Conservation (phyloP, 1,284 basidiomycete species). For the Apiotrichum montevideense region DNA sequence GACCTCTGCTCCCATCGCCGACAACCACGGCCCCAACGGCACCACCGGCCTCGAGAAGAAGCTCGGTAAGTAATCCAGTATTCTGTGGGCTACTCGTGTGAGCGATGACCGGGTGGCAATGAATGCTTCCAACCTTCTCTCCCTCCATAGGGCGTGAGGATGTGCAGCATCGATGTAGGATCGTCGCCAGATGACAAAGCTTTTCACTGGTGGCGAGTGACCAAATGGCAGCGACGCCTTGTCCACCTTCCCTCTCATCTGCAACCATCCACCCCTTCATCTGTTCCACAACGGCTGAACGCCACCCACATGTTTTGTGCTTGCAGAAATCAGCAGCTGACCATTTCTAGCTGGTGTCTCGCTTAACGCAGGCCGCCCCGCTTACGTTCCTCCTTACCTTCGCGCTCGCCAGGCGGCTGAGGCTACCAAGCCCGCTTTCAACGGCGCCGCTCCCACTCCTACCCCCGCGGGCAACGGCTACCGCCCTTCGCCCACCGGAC, state of each 20-base stretch:
- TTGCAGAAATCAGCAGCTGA: not conserved
- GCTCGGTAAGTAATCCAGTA: conserved; percentile 56
- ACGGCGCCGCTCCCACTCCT: conserved; percentile 22
- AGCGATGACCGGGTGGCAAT: no score
- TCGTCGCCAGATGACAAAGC: no score
- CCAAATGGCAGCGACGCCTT: no score
- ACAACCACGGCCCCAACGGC: conserved; percentile 51
- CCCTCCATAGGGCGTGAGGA: no score
- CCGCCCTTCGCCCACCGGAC: conserved; percentile 35
- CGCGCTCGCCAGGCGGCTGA: conserved; percentile 53
- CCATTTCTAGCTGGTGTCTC: conserved; percentile 21
- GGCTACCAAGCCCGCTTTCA: conserved; percentile 14
- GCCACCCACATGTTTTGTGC: no score
- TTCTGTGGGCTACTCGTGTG: no score
- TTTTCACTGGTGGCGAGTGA: no score
- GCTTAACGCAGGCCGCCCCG: conserved; percentile 59
- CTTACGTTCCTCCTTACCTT: conserved; percentile 86
- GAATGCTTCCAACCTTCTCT: no score
- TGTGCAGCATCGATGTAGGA: no score
- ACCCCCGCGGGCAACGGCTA: conserved; percentile 27
- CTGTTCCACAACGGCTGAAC: not conserved
- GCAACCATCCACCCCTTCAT: not conserved
- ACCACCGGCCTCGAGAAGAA: conserved; percentile 69
- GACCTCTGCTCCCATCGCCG: conserved; percentile 31
- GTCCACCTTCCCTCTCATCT: not conserved